Evolutionary conservation across 2,329 filamentous ascomycete species (phyloP).

Genomic region (Microdochium nivale): DNA sequence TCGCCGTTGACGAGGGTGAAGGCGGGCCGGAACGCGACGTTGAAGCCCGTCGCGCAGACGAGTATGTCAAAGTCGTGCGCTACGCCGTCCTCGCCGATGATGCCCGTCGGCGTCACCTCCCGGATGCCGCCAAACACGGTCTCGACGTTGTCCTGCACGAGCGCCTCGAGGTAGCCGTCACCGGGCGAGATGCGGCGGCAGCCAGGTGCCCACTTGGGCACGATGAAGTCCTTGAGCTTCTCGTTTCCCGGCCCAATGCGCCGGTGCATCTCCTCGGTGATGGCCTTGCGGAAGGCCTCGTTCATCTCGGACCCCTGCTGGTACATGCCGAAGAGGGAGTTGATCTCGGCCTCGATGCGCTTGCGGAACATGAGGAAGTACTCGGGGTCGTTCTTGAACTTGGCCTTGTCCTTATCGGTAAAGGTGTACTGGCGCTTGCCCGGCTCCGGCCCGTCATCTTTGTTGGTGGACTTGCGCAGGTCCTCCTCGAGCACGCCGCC

Average conservation of each 20-base stretch:
- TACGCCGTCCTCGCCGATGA: constrained; percentile 15
- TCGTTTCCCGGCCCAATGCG: constrained; percentile 30
- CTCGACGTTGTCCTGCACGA: constrained; percentile 29
- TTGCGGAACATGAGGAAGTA: constrained; percentile 31
- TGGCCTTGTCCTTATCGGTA: constrained; percentile 26
- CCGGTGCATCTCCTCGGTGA: constrained; percentile 32
- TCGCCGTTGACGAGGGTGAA: constrained; percentile 35
- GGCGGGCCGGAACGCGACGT: constrained; percentile 8
- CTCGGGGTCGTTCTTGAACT: constrained; percentile 28
- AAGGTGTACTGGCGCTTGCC: constrained; percentile 30
- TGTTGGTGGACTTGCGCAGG: constrained; percentile 10
- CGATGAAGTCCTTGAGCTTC: constrained; percentile 26
- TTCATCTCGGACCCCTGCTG: constrained; percentile 29
- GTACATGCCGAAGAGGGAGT: constrained; percentile 31
- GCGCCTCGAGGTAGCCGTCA: constrained; percentile 30
- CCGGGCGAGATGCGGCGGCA: constrained; percentile 34
- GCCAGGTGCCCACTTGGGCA: constrained; percentile 19
- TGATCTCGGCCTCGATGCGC: constrained; percentile 31
- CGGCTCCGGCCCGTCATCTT: constrained; percentile 18
- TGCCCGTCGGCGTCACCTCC: constrained; percentile 16
- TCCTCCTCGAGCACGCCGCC: constrained; percentile 17
- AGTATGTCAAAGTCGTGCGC: constrained; percentile 20
- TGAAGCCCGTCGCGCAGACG: constrained; percentile 15
- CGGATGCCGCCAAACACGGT: constrained; percentile 27
- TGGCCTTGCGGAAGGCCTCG: constrained; percentile 26